phyloP scores from a whole-genome alignment of 305 asterid species.

The Plantago lanceolata region DNA sequence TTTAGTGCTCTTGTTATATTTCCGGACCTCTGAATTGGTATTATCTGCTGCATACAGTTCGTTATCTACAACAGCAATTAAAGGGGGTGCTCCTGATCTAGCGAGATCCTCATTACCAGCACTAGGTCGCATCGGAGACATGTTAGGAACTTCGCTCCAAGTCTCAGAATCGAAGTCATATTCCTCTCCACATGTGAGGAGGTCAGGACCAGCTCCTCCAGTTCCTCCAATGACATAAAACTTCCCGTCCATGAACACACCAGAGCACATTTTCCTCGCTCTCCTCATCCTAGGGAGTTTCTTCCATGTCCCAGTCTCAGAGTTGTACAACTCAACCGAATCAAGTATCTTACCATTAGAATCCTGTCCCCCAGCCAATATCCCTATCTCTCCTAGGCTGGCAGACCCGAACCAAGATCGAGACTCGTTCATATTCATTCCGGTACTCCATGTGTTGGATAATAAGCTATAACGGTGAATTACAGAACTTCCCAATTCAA shows the following conservation, averaged over 20 bases:
- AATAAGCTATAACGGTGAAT: conserved; percentile 69
- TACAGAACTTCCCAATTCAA: conserved; percentile 60
- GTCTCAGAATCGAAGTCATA: conserved; percentile 51
- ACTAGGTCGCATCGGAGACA: conserved; percentile 63
- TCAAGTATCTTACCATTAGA: conserved; percentile 51
- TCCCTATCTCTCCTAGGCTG: conserved; percentile 69
- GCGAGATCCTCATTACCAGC: conserved; percentile 47
- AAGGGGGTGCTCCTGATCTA: conserved; percentile 78
- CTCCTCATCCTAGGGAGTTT: conserved; percentile 66
- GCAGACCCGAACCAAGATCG: conserved; percentile 92
- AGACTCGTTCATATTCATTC: conserved; percentile 75
- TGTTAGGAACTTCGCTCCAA: conserved; percentile 74
- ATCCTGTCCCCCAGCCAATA: conserved; percentile 92
- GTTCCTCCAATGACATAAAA: conserved; percentile 81
- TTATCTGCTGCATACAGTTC: conserved; percentile 77
- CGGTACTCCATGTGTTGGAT: conserved; percentile 77
- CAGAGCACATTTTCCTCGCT: conserved; percentile 85
- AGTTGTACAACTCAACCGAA: conserved; percentile 77
- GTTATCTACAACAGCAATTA: conserved; percentile 78
- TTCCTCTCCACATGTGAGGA: conserved; percentile 82
- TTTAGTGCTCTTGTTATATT: conserved; percentile 43
- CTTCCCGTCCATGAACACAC: conserved; percentile 76
- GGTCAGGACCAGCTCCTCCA: conserved; percentile 56
- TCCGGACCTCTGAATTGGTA: conserved; percentile 73
- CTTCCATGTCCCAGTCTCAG: conserved; percentile 59